phyloP scores from a whole-genome alignment of 768 basidiomycete genomes.

The Glaciozyma antarctica region DNA sequence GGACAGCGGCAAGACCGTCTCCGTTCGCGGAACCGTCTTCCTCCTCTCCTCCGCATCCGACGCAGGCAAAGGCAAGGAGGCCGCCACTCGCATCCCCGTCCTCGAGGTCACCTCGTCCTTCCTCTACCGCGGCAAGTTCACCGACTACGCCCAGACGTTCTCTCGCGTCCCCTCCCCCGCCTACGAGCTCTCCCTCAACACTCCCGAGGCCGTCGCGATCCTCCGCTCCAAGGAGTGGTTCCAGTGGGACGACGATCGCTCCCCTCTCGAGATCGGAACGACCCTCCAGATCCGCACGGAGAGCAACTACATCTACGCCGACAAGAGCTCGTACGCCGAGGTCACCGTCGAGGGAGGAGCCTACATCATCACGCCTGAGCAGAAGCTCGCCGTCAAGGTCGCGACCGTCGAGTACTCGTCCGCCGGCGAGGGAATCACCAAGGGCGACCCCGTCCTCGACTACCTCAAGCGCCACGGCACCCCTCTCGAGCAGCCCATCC shows the following conservation, averaged over 20 bases:
- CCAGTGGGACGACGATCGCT: slow-evolving; percentile 76
- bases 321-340: slow-evolving; percentile 70
- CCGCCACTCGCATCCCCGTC: slow-evolving; percentile 55
- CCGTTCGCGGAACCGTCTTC: slow-evolving; percentile 57
- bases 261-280: slow-evolving; percentile 67
- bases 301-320: slow-evolving; percentile 81
- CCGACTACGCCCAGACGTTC: slow-evolving; percentile 91
- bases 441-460: slow-evolving; percentile 85
- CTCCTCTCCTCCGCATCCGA: slow-evolving; percentile 55
- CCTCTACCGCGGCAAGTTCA: slow-evolving; percentile 90
- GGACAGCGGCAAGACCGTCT: slow-evolving; percentile 85
- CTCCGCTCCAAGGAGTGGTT: slow-evolving; percentile 97
- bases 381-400: slow-evolving; percentile 46
- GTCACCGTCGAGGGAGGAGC: slow-evolving; percentile 71
- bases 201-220: slow-evolving; percentile 75
- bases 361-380: slow-evolving; percentile 43
- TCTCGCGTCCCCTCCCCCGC: slow-evolving; percentile 83
- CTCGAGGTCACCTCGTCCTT: slow-evolving; percentile 92
- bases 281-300: slow-evolving; percentile 80
- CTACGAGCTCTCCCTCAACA: slow-evolving; percentile 64
- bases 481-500: slow-evolving; percentile 62
- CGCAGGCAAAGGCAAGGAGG: slow-evolving; percentile 48
- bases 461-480: slow-evolving; percentile 87
- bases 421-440: slow-evolving; percentile 40
- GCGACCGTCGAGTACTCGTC: slow-evolving; percentile 33